Conservation (phyloP, 2,329 filamentous ascomycete genomes). For the Chaetomiaceae sp. region DNA sequence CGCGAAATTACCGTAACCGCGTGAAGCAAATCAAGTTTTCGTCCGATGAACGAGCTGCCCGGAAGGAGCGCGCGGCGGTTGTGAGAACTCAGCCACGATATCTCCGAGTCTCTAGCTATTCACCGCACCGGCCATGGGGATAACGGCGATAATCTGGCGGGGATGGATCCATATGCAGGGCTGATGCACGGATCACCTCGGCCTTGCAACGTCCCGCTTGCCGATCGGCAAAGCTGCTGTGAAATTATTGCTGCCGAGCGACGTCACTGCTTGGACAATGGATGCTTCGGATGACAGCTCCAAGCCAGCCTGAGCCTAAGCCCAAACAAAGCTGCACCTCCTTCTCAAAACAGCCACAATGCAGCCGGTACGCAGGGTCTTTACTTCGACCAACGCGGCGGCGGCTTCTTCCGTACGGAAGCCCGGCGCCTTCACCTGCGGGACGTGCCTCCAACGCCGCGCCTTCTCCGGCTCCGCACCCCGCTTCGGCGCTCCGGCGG, state of each 20-base stretch:
- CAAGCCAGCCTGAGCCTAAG: too few relatives aligned
- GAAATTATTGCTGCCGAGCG: too few relatives aligned
- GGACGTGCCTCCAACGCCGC: conserved; percentile 11
- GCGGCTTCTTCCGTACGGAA: background rate
- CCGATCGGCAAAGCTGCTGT: conserved; percentile 10
- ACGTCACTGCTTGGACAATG: conserved; percentile 9
- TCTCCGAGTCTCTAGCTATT: conserved; percentile 11
- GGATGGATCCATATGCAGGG: background rate
- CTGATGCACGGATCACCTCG: conserved; percentile 5
- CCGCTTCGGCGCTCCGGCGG: conserved; percentile 18
- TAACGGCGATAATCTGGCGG: conserved; percentile 6
- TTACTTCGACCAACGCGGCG: background rate
- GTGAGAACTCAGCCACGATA: too few relatives aligned
- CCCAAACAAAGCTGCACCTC: background rate
- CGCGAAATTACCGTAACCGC: background rate
- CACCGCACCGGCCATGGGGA: background rate
- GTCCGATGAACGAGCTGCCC: too few relatives aligned
- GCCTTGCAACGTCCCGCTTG: conserved; percentile 1
- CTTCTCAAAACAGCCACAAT: conserved; percentile 1
- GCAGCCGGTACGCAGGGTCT: conserved; percentile 5
- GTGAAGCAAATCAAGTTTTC: too few relatives aligned
- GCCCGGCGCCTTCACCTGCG: background rate
- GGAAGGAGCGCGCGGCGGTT: too few relatives aligned
- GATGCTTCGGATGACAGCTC: background rate
- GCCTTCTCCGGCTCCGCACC: conserved; percentile 21